These are phyloP conservation scores for Pseudogymnoascus sp. DNA, from an alignment of 2,329 filamentous ascomycete species.

Conservation along the genomic window DNA sequence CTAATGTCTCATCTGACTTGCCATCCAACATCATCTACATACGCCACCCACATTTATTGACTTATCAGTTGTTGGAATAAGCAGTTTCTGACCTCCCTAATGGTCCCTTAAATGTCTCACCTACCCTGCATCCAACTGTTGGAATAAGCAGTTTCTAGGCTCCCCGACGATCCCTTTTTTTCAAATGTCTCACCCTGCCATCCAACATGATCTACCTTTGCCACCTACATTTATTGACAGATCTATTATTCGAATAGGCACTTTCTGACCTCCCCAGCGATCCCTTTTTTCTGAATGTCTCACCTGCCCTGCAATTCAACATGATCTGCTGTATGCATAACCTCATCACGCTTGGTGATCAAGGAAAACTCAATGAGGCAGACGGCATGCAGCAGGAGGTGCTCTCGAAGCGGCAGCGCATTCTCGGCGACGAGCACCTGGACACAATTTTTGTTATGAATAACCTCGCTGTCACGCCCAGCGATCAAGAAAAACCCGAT, in stretches of 20 bases:
- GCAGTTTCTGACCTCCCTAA: background rate
- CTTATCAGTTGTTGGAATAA: background rate
- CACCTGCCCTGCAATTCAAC: background rate
- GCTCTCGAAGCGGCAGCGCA: background rate
- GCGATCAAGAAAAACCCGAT: slow-evolving; percentile 11
- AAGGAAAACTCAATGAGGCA: background rate
- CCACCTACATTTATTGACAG: background rate
- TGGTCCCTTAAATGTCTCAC: background rate
- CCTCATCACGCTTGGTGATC: no score
- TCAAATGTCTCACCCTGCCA: background rate
- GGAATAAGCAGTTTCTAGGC: no score
- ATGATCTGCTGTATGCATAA: no score
- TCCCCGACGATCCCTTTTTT: background rate
- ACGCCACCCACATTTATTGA: background rate
- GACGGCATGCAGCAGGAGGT: background rate
- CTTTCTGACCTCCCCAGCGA: background rate
- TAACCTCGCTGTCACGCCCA: slow-evolving; percentile 9
- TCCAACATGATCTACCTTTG: background rate
- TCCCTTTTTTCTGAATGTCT: background rate
- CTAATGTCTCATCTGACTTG: background rate
- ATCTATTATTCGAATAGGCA: background rate
- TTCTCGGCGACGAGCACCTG: background rate
- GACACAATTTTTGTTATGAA: slow-evolving; percentile 11
- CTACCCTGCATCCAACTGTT: no score
- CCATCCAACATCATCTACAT: background rate